These are phyloP conservation scores for Cutaneotrichosporon sp. DNA, from an alignment of 1,284 basidiomycete genomes.

Conservation along the genomic window DNA sequence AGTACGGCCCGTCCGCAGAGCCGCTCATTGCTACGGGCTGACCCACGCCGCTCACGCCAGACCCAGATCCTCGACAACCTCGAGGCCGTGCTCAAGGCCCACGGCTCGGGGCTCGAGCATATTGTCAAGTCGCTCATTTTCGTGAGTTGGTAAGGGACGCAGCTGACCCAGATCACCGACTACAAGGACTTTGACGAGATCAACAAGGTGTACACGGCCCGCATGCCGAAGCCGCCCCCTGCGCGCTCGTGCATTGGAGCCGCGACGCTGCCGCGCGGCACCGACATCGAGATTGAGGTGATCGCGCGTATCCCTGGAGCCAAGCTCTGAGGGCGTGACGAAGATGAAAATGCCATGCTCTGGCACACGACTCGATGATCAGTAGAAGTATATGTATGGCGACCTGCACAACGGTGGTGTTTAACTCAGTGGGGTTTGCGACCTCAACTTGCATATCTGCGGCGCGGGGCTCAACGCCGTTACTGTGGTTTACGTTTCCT, in stretches of 20 bases:
- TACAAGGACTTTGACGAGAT: constrained; percentile 31
- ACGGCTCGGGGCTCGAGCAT: constrained; percentile 57
- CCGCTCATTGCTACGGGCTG: no score
- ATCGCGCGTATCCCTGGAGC: constrained; percentile 47
- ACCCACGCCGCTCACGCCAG: no score
- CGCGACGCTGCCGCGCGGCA: constrained; percentile 55
- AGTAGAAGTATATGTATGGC: no score
- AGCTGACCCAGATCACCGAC: constrained; percentile 27
- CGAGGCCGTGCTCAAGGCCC: constrained; percentile 56
- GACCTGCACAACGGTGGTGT: no score
- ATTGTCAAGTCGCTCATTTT: constrained; percentile 62
- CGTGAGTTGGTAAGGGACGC: constrained; percentile 38
- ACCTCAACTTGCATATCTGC: no score
- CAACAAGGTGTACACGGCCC: constrained; percentile 25
- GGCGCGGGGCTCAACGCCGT: no score
- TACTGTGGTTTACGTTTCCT: no score
- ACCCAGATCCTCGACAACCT: constrained; percentile 59
- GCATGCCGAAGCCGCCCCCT: constrained; percentile 50
- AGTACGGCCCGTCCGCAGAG: no score
- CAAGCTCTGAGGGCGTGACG: constrained; percentile 24
- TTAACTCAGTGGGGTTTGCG: no score
- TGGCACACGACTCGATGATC: no score
- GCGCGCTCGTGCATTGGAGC: constrained; percentile 63
- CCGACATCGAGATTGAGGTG: constrained; percentile 61
- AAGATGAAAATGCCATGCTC: no score